A percentile compares a stretch with the other conserved stretches of the same genome.
These are phyloP conservation scores for Fusarium cicatricum DNA, from an alignment of 2,329 filamentous ascomycete genomes.

Conservation along the genomic window DNA sequence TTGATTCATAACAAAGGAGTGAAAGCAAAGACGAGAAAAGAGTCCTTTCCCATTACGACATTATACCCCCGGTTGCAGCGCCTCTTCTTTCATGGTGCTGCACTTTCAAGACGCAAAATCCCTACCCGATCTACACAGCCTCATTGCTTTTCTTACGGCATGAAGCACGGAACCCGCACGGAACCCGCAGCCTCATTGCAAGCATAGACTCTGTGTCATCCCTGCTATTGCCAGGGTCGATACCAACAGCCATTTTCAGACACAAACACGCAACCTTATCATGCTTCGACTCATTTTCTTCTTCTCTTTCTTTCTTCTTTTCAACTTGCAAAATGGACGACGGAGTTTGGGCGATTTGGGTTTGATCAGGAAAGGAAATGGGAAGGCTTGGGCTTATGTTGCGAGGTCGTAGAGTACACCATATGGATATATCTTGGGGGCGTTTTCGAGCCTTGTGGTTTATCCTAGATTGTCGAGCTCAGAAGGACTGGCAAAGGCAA, in stretches of 20 bases:
- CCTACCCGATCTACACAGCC: slow-evolving; percentile 9
- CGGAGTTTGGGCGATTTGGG: slow-evolving; percentile 39
- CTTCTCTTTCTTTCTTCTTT: no score
- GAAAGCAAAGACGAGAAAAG: slow-evolving; percentile 14
- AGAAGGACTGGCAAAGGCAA: slow-evolving; percentile 16
- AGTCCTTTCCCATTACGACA: slow-evolving; percentile 24
- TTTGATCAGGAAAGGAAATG: slow-evolving; percentile 19
- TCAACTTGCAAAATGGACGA: slow-evolving; percentile 23
- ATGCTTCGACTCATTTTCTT: slow-evolving; percentile 11
- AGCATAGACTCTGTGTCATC: slow-evolving; percentile 21
- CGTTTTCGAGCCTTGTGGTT: not conserved
- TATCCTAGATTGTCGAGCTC: slow-evolving; percentile 13
- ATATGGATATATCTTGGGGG: slow-evolving; percentile 3
- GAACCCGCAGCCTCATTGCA: slow-evolving; percentile 34
- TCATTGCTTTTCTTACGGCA: slow-evolving; percentile 18
- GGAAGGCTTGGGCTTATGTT: slow-evolving; percentile 15
- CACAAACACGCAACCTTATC: slow-evolving; percentile 9
- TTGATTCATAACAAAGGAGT: slow-evolving; percentile 12
- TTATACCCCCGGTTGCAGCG: slow-evolving; percentile 35
- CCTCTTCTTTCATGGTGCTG: slow-evolving; percentile 5
- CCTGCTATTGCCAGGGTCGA: slow-evolving; percentile 11
- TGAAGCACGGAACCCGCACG: slow-evolving; percentile 15
- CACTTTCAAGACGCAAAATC: slow-evolving; percentile 10
- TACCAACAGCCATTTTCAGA: not conserved
- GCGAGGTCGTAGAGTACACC: slow-evolving; percentile 8